These are phyloP conservation scores for Pontederia paniculata DNA, from an alignment of 176 grass and related monocot species.

Conservation along the genomic window DNA sequence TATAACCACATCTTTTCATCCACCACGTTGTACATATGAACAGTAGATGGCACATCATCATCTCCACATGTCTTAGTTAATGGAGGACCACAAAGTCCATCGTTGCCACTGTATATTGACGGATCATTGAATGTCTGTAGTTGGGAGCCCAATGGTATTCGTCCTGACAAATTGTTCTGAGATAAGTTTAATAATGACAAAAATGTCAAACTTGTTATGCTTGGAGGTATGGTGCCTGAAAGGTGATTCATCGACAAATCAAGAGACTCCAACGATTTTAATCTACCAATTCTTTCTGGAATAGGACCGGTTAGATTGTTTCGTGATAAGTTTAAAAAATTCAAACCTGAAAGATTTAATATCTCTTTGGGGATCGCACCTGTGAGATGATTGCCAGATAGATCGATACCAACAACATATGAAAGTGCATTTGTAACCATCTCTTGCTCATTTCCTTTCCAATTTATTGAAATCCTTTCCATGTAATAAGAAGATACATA, in stretches of 20 bases:
- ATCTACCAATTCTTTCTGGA: neutral
- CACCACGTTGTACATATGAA: too few species aligned
- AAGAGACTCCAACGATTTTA: conserved; percentile 11
- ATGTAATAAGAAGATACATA: conserved; percentile 11
- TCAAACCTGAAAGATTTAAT: neutral
- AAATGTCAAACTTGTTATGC: conserved; percentile 14
- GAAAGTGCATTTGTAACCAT: conserved; percentile 35
- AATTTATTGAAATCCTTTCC: conserved; percentile 41
- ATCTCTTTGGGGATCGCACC: conserved; percentile 16
- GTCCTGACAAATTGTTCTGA: conserved; percentile 24
- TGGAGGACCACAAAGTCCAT: too few species aligned
- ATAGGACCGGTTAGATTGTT: conserved; percentile 15
- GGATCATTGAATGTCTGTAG: conserved; percentile 3
- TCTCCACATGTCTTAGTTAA: too few species aligned
- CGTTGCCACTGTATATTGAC: too few species aligned
- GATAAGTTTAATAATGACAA: conserved; percentile 21
- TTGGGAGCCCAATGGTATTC: conserved; percentile 16
- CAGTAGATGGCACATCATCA: too few species aligned
- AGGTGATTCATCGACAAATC: conserved; percentile 25
- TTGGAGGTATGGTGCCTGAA: conserved; percentile 14
- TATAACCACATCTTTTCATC: too few species aligned
- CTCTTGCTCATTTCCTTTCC: conserved; percentile 35
- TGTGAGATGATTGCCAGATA: conserved; percentile 4
- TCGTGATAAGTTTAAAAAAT: conserved; percentile 17
- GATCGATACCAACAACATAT: neutral